Evolutionary conservation across 2,329 filamentous ascomycete species (phyloP), one percentile per base, ranked within the genome.

Genomic region (Aspergillus sojae): DNA sequence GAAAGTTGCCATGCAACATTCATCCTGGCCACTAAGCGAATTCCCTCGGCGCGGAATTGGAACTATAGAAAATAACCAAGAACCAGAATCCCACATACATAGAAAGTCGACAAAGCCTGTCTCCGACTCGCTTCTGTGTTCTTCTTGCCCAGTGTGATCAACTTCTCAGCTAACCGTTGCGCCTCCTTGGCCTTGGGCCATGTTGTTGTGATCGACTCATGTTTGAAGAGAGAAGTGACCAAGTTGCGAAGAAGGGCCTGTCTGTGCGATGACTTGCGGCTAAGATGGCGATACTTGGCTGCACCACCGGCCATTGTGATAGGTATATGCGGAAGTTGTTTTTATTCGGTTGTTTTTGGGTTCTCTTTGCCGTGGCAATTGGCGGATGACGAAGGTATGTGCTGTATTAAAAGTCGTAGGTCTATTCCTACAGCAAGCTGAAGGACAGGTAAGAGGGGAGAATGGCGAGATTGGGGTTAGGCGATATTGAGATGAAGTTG

Each of bases 131-230:
- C 91, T 74, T 93, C 90, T 46, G 94, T 96, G 78, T 97, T 93
- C 81, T 89, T 91, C 86, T 98, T 99, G 23, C 92, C 94, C 71
- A 97, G 79, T 5, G 94, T 97, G 73, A 99, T 94, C 70, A 98
- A 84, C 83, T 96, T 96, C 77, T 99, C 95, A 9, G 94, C 95
- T 71, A 98, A 79, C 50, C 92, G 87, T 81, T 99, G 95, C 23
- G 95, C 92, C 83, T 99, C 95, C 81, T 98, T 99, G 55, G 95
- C 95, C 82, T 98, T 98, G 77, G 91, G 89, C 86, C 91, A 97
- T 81, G 95, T 97, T 57, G 95, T 99, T 68, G 90, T 89, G 82
- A 99, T 96, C 67, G 92, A 89, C 83, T 99, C 95, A 80, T 96
- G 89, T 79, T 92, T 86, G 81, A 99, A 91, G 70, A 99, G 91